phyloP scores from a whole-genome alignment of 31 red algal species.

The Porphyra umbilicalis region DNA sequence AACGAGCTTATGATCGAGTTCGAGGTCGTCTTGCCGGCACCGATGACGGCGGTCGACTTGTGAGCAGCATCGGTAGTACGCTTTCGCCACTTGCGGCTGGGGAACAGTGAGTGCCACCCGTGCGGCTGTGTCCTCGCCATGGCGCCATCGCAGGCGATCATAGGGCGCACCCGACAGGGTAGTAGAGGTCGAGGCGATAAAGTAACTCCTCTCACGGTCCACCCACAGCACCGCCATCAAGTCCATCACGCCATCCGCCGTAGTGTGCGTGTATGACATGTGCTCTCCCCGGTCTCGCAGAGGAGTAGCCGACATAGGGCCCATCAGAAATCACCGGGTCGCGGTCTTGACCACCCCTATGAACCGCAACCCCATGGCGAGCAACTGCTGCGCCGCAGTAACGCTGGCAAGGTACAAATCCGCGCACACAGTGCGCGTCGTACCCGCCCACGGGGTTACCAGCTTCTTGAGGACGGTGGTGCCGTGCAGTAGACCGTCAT shows the following conservation, averaged over 20 bases:
- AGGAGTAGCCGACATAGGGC: not conserved
- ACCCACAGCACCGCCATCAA: not conserved
- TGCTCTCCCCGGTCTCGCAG: not conserved
- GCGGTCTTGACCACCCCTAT: constrained; percentile 19
- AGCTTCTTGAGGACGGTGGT: constrained; percentile 2
- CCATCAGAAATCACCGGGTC: constrained; percentile 5
- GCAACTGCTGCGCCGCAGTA: not conserved
- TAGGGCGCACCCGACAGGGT: not conserved
- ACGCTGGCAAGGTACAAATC: constrained; percentile 16
- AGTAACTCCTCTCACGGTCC: not conserved
- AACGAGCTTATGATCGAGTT: constrained; percentile 21
- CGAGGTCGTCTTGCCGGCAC: constrained; percentile 20
- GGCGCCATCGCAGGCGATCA: not conserved
- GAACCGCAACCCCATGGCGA: constrained; percentile 7
- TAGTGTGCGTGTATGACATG: not conserved
- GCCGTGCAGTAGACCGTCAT: not conserved
- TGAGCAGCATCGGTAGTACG: constrained; percentile 17
- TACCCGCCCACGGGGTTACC: not conserved
- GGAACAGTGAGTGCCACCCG: not conserved
- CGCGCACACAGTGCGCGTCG: constrained; percentile 6
- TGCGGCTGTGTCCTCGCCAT: not conserved
- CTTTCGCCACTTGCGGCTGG: not conserved
- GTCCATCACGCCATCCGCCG: not conserved
- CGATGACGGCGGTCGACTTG: constrained; percentile 17
- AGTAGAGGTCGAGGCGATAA: not conserved